Base-by-base conservation (phyloP, 2,329 filamentous ascomycete species). In the Calonectria naviculata region DNA sequence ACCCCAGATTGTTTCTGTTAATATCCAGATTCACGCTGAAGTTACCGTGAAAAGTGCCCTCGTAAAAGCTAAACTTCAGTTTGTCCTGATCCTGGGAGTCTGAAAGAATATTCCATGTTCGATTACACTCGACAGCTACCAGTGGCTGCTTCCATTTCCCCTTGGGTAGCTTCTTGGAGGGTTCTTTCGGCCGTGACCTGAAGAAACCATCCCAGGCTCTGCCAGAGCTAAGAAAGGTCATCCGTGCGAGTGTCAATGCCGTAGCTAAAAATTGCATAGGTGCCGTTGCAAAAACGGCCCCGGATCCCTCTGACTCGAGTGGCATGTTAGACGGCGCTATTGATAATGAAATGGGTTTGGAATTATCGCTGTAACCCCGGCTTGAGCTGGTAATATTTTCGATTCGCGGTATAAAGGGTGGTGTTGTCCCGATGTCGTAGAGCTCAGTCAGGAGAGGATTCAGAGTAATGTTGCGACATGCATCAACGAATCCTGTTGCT, bases 131-230 rank as follows among this genome's bases (percentile, higher is more conserved):
- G 13, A 69, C 41, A 9, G 41, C 49, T 6, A 69, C 67, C 12
- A 69, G 9, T 9, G 67, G 67, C 21, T 69, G 67, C 5, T 65
- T 60, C 67, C 49, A 65, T 13, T 21, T 38, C 29, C 28, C 10
- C 38, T 34, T 19, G 5, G 49, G 10, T 34, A 1, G 2, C 6
- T 54, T 58, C 21, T 31, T 24, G 12, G 60, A 65, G 1, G 19
- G 13, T 3, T 2, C n/a, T 19, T 26, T 8, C 5, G 61, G 60
- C 17, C 38, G 36, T 5, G 61, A 65, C 24, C 26, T 60, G 12
- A 69, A 12, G 6, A 65, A 58, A 15, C 54, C 58, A 19, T 46
- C 46, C 41, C 13, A 36, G 26, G 29, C 38, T 46, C 31, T 4
- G 26, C 13, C 7, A 21, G 17, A 34, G 31, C 12, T n/a, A 24